Conservation (phyloP, 495 filamentous ascomycete genomes). For the Margaritispora aquatica region DNA sequence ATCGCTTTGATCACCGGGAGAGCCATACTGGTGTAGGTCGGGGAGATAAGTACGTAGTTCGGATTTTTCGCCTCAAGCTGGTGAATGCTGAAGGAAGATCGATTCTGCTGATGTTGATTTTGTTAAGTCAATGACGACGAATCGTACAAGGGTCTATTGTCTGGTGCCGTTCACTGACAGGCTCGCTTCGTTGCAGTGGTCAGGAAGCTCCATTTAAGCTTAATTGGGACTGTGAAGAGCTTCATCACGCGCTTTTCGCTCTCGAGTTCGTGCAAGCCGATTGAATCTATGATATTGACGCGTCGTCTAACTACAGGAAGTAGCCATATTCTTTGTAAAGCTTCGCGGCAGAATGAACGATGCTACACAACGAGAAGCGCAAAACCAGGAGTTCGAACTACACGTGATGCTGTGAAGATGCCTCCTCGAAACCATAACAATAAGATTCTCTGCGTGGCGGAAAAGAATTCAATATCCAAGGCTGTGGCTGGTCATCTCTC, state of each 20-base stretch:
- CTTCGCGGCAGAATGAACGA: not conserved
- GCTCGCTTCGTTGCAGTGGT: not conserved
- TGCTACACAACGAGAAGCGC: not conserved
- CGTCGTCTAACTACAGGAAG: not conserved
- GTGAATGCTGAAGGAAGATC: not conserved
- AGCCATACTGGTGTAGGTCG: conserved; percentile 41
- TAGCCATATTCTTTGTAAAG: not conserved
- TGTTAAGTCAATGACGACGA: conserved; percentile 1
- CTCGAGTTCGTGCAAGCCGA: not conserved
- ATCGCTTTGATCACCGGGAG: conserved; percentile 64
- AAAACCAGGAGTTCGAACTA: not conserved
- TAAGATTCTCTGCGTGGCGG: conserved; percentile 80
- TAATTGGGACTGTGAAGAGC: conserved; percentile 4
- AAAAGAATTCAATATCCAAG: conserved; percentile 95
- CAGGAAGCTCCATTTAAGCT: not conserved
- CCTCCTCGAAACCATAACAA: conserved; percentile 14
- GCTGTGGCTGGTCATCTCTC: conserved; percentile 86
- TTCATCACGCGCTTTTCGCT: conserved; percentile 2
- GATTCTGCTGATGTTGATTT: not conserved
- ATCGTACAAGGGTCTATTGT: not conserved
- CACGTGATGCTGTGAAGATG: conserved; percentile 6
- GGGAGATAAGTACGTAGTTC: not conserved
- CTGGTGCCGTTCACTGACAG: not conserved
- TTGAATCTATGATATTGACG: not conserved
- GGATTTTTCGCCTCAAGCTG: not conserved